These are phyloP conservation scores for Plectosphaerella cucumerina DNA, from an alignment of 2,329 filamentous ascomycete genomes.

Conservation along the genomic window DNA sequence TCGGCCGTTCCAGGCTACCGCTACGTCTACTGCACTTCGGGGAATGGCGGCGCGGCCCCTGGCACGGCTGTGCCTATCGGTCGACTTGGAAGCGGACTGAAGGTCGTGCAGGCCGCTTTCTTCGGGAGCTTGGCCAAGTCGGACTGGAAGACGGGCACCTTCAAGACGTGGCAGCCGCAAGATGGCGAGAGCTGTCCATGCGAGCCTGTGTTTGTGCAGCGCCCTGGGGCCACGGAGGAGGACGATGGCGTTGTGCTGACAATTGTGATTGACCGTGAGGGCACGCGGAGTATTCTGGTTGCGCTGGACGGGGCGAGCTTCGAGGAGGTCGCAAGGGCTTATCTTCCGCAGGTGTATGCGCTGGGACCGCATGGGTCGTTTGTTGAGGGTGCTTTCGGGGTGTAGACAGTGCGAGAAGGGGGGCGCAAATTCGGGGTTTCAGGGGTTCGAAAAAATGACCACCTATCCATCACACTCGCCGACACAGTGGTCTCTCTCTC, in stretches of 20 bases:
- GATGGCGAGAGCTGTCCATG: constrained; percentile 21
- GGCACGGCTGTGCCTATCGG: constrained; percentile 13
- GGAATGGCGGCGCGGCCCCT: constrained; percentile 9
- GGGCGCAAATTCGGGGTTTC: no score
- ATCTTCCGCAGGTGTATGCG: constrained; percentile 12
- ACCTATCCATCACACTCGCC: no score
- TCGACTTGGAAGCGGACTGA: constrained; percentile 4
- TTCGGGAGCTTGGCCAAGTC: constrained; percentile 13
- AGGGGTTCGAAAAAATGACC: no score
- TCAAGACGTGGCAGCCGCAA: constrained; percentile 10
- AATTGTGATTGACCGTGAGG: constrained; percentile 11
- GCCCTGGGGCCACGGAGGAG: constrained; percentile 10
- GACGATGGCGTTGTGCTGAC: constrained; percentile 13
- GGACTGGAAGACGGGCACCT: constrained; percentile 13
- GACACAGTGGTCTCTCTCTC: no score
- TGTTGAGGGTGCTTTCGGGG: constrained; percentile 6
- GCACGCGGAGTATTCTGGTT: constrained; percentile 12
- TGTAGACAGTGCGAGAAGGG: not conserved
- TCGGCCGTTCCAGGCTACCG: constrained; percentile 11
- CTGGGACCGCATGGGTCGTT: constrained; percentile 10
- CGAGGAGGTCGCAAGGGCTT: constrained; percentile 11
- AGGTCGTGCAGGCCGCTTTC: constrained; percentile 10
- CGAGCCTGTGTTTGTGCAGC: constrained; percentile 12
- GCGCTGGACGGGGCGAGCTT: constrained; percentile 13
- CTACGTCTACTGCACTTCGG: constrained; percentile 13